A percentile compares a stretch with the other conserved stretches of the same genome.
Conservation (phyloP, 345 rosid genomes). For the Populus simonii region DNA sequence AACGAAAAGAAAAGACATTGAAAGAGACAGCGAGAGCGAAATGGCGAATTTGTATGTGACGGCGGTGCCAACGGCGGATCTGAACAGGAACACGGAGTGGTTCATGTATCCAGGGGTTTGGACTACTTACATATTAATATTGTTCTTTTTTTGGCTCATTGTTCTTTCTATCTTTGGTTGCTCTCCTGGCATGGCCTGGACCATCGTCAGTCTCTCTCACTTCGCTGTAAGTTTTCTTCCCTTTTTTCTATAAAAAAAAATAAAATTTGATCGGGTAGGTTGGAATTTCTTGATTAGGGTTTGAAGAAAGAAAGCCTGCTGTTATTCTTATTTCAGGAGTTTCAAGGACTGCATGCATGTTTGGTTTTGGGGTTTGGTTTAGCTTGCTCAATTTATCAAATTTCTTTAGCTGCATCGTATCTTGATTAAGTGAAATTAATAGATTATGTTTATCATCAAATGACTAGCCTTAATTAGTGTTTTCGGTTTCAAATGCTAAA, state of each 20-base stretch:
- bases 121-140: conserved; percentile 66
- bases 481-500: neutral
- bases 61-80: conserved; percentile 78
- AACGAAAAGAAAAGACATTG: neutral
- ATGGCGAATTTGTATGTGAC: conserved; percentile 60
- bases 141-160: conserved; percentile 72
- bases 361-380: neutral
- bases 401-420: neutral
- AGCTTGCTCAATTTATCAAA: neutral
- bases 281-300: neutral
- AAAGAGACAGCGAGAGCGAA: neutral
- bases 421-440: neutral
- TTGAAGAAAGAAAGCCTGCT: neutral
- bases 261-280: neutral
- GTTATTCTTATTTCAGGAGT: neutral
- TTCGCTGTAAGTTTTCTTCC: conserved; percentile 39
- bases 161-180: conserved; percentile 63
- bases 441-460: neutral
- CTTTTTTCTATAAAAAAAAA: neutral
- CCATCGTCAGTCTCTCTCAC: conserved; percentile 72
- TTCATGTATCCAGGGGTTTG: conserved; percentile 87
- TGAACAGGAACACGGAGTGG: conserved; percentile 87
- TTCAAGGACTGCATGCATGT: neutral
- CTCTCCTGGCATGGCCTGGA: conserved; percentile 85
- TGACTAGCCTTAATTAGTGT: neutral